phyloP scores from a whole-genome alignment of 352 stramenopile genomes.

The Globisporangium orthogonon region DNA sequence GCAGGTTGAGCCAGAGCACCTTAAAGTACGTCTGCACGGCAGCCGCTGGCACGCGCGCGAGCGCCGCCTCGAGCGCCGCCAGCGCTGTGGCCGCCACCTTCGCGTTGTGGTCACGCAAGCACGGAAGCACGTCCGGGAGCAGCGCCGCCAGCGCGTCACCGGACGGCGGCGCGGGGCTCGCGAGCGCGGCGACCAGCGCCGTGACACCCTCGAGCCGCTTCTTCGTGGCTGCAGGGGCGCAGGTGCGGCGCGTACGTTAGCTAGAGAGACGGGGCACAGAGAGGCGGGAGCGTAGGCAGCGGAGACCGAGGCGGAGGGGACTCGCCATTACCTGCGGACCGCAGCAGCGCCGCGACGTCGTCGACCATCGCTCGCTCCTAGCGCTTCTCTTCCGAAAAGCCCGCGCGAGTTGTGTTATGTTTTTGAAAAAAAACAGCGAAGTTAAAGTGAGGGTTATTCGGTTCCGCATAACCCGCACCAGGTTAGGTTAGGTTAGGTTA shows the following conservation, averaged over 20 bases:
- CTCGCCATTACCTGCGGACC: conserved; percentile 61
- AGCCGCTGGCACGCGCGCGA: conserved; percentile 34
- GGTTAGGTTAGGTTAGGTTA: too few species aligned
- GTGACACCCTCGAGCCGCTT: conserved; percentile 69
- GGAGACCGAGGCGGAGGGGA: conserved; percentile 6
- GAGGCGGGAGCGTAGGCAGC: too few species aligned
- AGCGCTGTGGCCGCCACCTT: conserved; percentile 67
- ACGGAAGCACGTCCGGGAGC: conserved; percentile 52
- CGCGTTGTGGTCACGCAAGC: conserved; percentile 78
- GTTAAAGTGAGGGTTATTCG: background rate
- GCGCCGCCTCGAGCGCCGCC: conserved; percentile 51
- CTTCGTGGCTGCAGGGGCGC: conserved; percentile 52
- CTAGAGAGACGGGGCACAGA: too few species aligned
- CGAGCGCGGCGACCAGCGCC: conserved; percentile 28
- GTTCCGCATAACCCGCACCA: too few species aligned
- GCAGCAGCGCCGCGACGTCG: conserved; percentile 46
- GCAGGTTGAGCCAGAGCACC: conserved; percentile 55
- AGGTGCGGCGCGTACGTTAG: background rate
- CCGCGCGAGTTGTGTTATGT: conserved; percentile 4
- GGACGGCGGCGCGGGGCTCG: conserved; percentile 10
- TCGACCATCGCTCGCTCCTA: conserved; percentile 26
- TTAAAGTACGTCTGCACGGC: conserved; percentile 53
- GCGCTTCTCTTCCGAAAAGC: conserved; percentile 6
- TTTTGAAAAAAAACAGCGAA: too few species aligned
- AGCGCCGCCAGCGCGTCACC: conserved; percentile 36